Evolutionary conservation across 2,329 filamentous ascomycete species (phyloP).

Genomic region (Didymosphaeria variabile): DNA sequence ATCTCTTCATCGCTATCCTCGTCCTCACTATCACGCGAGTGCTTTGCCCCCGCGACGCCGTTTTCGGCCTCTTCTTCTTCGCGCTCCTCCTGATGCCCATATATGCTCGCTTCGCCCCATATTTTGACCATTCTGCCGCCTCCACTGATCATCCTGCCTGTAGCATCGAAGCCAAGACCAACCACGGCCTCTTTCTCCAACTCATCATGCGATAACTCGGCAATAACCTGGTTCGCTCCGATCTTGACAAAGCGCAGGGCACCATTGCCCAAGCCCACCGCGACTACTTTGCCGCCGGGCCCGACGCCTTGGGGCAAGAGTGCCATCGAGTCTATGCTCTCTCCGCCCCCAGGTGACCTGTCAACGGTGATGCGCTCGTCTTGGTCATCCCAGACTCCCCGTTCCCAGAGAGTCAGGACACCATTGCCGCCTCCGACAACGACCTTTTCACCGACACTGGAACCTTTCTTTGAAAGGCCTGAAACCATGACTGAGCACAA

Average conservation of each 20-base stretch:
- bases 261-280: constrained; percentile 84
- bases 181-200: constrained; percentile 77
- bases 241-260: constrained; percentile 79
- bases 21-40: constrained; percentile 51
- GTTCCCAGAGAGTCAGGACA: constrained; percentile 91
- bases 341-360: constrained; percentile 67
- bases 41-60: constrained; percentile 44
- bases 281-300: constrained; percentile 74
- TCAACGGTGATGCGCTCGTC: constrained; percentile 87
- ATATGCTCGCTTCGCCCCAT: constrained; percentile 80
- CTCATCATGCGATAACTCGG: constrained; percentile 79
- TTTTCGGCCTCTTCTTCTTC: constrained; percentile 60
- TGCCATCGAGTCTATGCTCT: constrained; percentile 82
- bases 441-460: constrained; percentile 77
- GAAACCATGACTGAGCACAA: constrained; percentile 82
- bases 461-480: constrained; percentile 74
- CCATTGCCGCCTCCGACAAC: constrained; percentile 81
- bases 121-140: constrained; percentile 88
- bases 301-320: constrained; percentile 75
- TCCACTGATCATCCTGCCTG: constrained; percentile 86
- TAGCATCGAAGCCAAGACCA: constrained; percentile 82
- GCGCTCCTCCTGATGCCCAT: constrained; percentile 59
- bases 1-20: constrained; percentile 56
- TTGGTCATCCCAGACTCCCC: constrained; percentile 93
- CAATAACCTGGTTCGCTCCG: constrained; percentile 74